Evolutionary conservation across 306 rosid genomes (phyloP).

Genomic region (Clitoria ternatea): DNA sequence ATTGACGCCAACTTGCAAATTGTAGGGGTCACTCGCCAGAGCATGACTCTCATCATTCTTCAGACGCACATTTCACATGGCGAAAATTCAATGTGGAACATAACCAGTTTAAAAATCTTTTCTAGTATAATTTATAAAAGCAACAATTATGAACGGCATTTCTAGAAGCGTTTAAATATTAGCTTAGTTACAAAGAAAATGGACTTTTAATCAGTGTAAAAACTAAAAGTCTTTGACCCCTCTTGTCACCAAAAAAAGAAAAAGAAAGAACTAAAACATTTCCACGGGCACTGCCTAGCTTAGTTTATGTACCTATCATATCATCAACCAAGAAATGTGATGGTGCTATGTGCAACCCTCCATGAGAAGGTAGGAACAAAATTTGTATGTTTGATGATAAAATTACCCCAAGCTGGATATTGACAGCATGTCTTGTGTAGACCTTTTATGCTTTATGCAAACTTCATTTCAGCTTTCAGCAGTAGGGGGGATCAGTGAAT

Average conservation of each 20-base stretch:
- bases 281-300: neutral
- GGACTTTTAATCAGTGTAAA: neutral
- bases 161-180: too few relatives aligned
- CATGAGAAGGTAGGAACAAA: neutral
- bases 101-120: too few relatives aligned
- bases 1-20: too few relatives aligned
- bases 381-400: neutral
- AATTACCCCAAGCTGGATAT: neutral
- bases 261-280: too few relatives aligned
- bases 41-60: too few relatives aligned
- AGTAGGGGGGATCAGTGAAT: constrained; percentile 59
- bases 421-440: neutral
- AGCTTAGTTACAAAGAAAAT: neutral
- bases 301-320: constrained; percentile 3
- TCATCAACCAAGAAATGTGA: neutral
- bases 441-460: neutral
- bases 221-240: too few relatives aligned
- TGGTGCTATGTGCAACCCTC: constrained; percentile 14
- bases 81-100: too few relatives aligned
- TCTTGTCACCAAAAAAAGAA: too few relatives aligned
- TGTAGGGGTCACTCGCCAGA: too few relatives aligned
- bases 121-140: too few relatives aligned
- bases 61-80: too few relatives aligned
- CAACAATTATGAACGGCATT: too few relatives aligned
- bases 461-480: constrained; percentile 26